Evolutionary conservation across 164 flowering plant species (phyloP).

Genomic region (Tetracentron sinense): DNA sequence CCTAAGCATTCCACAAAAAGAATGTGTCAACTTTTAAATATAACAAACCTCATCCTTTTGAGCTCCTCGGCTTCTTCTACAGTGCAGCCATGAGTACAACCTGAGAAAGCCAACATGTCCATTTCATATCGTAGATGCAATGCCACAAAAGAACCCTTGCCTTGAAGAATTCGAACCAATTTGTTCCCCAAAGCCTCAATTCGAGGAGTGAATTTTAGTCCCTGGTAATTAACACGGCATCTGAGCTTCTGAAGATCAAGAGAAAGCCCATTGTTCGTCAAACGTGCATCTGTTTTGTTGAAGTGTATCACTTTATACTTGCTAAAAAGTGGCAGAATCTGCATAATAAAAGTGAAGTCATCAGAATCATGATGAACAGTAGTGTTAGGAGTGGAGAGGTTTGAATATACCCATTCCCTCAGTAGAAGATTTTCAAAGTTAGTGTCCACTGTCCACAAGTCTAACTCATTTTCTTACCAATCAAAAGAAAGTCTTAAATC

Average conservation of each 20-base stretch:
- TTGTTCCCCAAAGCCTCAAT: constrained; percentile 77
- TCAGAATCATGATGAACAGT: neutral
- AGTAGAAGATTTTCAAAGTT: too few species aligned
- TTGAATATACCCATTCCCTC: neutral
- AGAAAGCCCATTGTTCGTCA: constrained; percentile 79
- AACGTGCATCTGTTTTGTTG: constrained; percentile 78
- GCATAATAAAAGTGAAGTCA: constrained; percentile 16
- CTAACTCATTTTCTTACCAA: neutral
- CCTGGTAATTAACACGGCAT: constrained; percentile 84
- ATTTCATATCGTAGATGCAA: constrained; percentile 91
- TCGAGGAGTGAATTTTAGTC: constrained; percentile 70
- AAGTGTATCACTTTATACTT: constrained; percentile 66
- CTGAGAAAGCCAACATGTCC: constrained; percentile 97
- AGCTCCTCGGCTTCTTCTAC: constrained; percentile 74
- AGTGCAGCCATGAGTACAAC: constrained; percentile 81
- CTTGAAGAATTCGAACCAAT: constrained; percentile 53
- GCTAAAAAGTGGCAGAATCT: constrained; percentile 75
- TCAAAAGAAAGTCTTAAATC: too few species aligned
- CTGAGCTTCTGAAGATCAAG: constrained; percentile 71
- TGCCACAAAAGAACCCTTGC: constrained; percentile 70
- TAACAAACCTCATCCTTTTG: constrained; percentile 65
- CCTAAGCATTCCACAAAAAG: neutral
- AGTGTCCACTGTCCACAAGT: neutral
- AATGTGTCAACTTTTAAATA: neutral
- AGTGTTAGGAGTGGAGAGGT: neutral